Base-by-base conservation (phyloP, 768 basidiomycete genomes). In the Russula ochroleuca region DNA sequence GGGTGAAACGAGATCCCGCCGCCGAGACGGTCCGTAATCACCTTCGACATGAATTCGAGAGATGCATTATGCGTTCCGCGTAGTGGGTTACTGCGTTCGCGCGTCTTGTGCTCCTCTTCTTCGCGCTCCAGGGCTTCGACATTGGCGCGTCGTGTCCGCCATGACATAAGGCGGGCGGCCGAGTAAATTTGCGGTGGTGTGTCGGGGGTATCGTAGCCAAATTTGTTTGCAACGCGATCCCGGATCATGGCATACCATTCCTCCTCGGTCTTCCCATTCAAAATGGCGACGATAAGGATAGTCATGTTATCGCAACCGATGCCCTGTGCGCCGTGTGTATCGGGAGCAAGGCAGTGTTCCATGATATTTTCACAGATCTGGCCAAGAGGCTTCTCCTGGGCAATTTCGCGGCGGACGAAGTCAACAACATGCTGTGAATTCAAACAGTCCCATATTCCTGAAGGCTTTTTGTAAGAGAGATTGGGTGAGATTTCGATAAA, bases 301-400 rank as follows among this genome's bases (percentile, higher is more conserved):
- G 97, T 99, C 97, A 99, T 99, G 78, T 99, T 98, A 78, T 99
- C 97, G 73, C 96, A 98, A 21, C 97, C 97, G 67, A 98, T 92
- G 14, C 97, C 97, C 49, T 85, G 85, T 53, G 91, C 92, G 40
- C 90, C 90, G 25, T 88, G 87, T 1, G 92, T 91, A 73, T 97
- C 94, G 1, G 95, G 95, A 25, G 97, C 95, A 52, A 98, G 81
- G 71, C 97, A 98, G 69, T 90, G 87, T 63, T 92, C 89, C 75
- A 95, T 96, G 68, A 98, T 86, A 70, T 85, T 81, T 74, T 96
- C 93, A 70, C 88, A 85, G 63, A 98, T 92, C 72, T 94, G 87
- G n/a, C 76, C 68, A 9, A 98, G 82, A 57, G 85, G 79, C 70
- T 86, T 89, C 45, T 88, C 87, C 69, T 92, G 81, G 14, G 92